Evolutionary conservation across 331 rosid genomes (phyloP).

Genomic region (Rhamnella rubrinervis): DNA sequence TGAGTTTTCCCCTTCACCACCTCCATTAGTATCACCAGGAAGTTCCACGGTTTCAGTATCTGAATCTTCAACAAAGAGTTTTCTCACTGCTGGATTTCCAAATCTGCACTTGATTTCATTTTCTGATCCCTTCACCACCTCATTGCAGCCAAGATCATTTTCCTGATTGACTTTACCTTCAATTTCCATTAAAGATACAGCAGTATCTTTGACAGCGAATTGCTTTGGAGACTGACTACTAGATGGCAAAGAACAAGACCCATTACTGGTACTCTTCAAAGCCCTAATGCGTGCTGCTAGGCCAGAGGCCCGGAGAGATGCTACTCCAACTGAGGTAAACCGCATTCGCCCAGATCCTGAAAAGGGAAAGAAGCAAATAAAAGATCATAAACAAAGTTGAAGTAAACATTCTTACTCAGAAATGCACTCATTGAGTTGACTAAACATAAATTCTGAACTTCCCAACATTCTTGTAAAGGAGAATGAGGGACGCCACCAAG

Average conservation of each 20-base stretch:
- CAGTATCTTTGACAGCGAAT: slow-evolving; percentile 23
- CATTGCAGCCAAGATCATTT: slow-evolving; percentile 18
- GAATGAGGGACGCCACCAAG: neutral
- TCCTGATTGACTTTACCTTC: slow-evolving; percentile 33
- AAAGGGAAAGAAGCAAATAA: slow-evolving; percentile 12
- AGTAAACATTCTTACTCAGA: neutral
- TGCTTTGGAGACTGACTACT: slow-evolving; percentile 28
- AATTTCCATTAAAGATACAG: slow-evolving; percentile 32
- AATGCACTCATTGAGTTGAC: neutral
- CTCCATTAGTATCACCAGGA: slow-evolving; percentile 27
- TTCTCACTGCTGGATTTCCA: slow-evolving; percentile 64
- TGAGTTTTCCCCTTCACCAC: slow-evolving; percentile 33
- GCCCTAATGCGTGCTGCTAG: slow-evolving; percentile 42
- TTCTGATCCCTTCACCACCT: slow-evolving; percentile 24
- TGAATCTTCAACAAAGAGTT: slow-evolving; percentile 61
- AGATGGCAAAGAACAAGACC: slow-evolving; percentile 30
- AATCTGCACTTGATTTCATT: slow-evolving; percentile 31
- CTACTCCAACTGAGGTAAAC: slow-evolving; percentile 48
- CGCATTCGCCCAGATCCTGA: slow-evolving; percentile 53
- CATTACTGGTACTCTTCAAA: slow-evolving; percentile 24
- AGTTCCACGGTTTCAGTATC: slow-evolving; percentile 29
- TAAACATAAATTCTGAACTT: neutral
- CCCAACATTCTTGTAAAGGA: neutral
- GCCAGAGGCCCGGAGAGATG: slow-evolving; percentile 57
- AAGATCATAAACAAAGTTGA: neutral